Percentiles rank a stretch among this genome's conserved stretches.
phyloP scores from a whole-genome alignment of 352 stramenopile genomes.

The Pythium biforme region DNA sequence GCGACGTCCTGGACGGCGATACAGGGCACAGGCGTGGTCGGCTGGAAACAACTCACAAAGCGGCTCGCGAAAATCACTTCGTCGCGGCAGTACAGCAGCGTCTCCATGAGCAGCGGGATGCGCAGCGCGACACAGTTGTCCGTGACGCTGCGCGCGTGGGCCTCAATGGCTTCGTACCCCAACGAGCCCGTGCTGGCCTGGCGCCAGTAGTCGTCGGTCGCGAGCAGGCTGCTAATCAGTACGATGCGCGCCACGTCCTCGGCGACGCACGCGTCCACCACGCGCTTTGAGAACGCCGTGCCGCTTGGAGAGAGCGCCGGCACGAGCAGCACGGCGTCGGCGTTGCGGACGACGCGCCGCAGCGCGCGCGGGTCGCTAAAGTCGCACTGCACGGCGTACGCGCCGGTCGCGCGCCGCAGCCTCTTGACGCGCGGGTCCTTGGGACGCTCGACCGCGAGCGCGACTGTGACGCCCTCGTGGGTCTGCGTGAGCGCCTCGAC shows the following conservation, averaged over 20 bases:
- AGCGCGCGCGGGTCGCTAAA: constrained; percentile 47
- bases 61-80: constrained; percentile 70
- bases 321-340: constrained; percentile 63
- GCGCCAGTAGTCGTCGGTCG: constrained; percentile 28
- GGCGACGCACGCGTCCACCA: constrained; percentile 50
- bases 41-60: constrained; percentile 51
- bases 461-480: constrained; percentile 45
- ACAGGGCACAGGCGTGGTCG: constrained; percentile 49
- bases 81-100: constrained; percentile 68
- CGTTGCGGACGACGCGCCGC: constrained; percentile 61
- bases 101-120: constrained; percentile 76
- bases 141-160: constrained; percentile 45
- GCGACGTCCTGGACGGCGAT: constrained; percentile 71
- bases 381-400: constrained; percentile 59
- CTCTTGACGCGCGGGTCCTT: constrained; percentile 48
- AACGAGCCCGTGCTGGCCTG: constrained; percentile 15
- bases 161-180: constrained; percentile 68
- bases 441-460: constrained; percentile 54
- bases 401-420: constrained; percentile 53
- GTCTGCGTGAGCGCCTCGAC: constrained; percentile 49
- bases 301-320: constrained; percentile 57
- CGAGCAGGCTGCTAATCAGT: constrained; percentile 66
- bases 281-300: constrained; percentile 61
- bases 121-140: constrained; percentile 58
- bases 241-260: constrained; percentile 57